Base-by-base conservation (phyloP, 2,329 filamentous ascomycete species). In the Aspergillus niger region DNA sequence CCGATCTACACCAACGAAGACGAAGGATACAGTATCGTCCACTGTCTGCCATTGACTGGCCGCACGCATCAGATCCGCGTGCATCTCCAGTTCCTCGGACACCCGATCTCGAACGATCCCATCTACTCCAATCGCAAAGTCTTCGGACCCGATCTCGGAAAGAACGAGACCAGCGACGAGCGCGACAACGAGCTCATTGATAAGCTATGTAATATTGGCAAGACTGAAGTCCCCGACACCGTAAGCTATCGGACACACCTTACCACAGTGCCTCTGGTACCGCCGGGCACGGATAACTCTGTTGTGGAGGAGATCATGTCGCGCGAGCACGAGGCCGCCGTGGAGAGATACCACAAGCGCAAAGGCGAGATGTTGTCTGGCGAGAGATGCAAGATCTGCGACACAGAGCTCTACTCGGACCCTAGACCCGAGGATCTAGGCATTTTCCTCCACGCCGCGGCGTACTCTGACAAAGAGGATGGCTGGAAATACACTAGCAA, bases 121-220 rank as follows among this genome's bases (percentile, higher is more conserved):
- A 98, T 99, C 69, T 99, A 99, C 76, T 92, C 91, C 69, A 99
- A 99, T 73, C 88, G 91, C 72, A 88, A 88, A 59, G 95, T 99
- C 10, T 99, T 96, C 82, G 95, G 95, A 0, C 82, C 89, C 0
- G 84, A 89, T 8, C 85, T 99, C 0, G 95, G 91, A 15, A 85
- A 80, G 52, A 80, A 82, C 13, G 89, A 94, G 53, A 87, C 85
- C 3, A 82, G 83, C 20, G 84, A 85, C 26, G 89, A 92, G 59
- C 87, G 89, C 44, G 95, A 99, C 74, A 91, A 95, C 62, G 92
- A 96, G 72, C 90, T 99, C 67, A 93, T 99, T 74, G 88, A 88
- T 20, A 86, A 92, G 1, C 84, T 99, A 3, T 87, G 88, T 32
- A 86, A 88, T 32, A 97, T 99, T 92, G 95, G 95, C 66, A 98